Percentiles rank a stretch among this genome's conserved stretches.
Conservation (phyloP, 1,284 basidiomycete genomes). For the Trichosporon coremiiforme region DNA sequence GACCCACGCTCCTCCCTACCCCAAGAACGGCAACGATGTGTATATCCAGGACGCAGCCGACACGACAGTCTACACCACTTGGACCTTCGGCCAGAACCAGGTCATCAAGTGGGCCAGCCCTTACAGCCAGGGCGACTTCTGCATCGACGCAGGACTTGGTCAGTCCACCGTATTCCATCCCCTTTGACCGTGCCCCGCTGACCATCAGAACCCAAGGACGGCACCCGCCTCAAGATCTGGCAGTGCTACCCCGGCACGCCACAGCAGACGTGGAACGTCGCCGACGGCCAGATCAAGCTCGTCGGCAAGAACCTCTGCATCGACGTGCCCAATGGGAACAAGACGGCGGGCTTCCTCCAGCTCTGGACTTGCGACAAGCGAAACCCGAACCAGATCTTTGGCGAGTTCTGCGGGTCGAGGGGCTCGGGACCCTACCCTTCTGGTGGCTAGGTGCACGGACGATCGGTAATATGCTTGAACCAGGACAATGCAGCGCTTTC, state of each 20-base stretch:
- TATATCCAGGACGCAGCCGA: neutral
- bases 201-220: slow-evolving; percentile 20
- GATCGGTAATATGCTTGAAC: neutral
- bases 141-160: neutral
- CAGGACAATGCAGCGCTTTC: neutral
- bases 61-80: too few species aligned
- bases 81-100: neutral
- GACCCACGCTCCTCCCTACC: too few species aligned
- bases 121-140: neutral
- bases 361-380: neutral
- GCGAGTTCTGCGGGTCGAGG: neutral
- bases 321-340: neutral
- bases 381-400: neutral
- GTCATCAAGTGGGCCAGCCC: neutral
- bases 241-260: slow-evolving; percentile 23
- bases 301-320: neutral
- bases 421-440: neutral
- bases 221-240: slow-evolving; percentile 31
- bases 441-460: neutral
- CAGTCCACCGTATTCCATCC: neutral
- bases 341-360: neutral
- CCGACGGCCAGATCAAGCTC: neutral
- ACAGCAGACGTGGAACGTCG: slow-evolving; percentile 29
- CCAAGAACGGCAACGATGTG: neutral
- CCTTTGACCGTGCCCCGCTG: neutral